A percentile compares a stretch with the other conserved stretches of the same genome.
Evolutionary conservation across 2,329 filamentous ascomycete genomes (phyloP).

Genomic region (Penicillium sp.): DNA sequence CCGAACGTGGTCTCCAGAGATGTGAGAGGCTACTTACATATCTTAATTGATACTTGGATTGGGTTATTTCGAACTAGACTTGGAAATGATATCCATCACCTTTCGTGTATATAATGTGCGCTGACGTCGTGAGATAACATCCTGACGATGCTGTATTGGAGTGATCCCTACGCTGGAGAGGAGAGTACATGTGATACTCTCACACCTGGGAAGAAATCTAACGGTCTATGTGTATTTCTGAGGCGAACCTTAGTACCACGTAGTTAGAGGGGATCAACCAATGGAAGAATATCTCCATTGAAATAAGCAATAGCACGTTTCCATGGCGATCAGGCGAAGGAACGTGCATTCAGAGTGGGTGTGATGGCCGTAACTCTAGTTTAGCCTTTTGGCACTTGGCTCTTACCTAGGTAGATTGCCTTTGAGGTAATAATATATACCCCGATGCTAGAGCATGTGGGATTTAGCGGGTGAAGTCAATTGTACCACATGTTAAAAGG

Average conservation of each 20-base stretch:
- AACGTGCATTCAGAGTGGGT: background rate
- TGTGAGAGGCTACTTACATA: too few relatives aligned
- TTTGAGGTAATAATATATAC: background rate
- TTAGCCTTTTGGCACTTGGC: background rate
- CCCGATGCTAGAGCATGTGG: background rate
- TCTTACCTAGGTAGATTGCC: background rate
- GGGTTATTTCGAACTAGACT: fast-evolving
- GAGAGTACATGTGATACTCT: too few relatives aligned
- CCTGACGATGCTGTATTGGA: background rate
- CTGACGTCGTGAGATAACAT: background rate
- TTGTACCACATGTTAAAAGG: background rate
- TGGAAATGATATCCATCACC: background rate
- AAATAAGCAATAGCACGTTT: background rate
- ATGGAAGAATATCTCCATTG: too few relatives aligned
- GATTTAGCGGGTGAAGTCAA: background rate
- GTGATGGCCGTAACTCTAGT: background rate
- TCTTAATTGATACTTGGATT: too few relatives aligned
- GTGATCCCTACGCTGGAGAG: background rate
- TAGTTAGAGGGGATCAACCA: background rate
- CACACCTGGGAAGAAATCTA: too few relatives aligned
- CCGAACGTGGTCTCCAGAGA: background rate
- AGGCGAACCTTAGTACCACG: background rate
- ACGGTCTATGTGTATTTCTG: background rate
- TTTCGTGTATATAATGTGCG: background rate
- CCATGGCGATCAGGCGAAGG: background rate